Evolutionary conservation across 2,329 filamentous ascomycete species (phyloP), one percentile per base, ranked within the genome.

Genomic region (Fusarium sp.): DNA sequence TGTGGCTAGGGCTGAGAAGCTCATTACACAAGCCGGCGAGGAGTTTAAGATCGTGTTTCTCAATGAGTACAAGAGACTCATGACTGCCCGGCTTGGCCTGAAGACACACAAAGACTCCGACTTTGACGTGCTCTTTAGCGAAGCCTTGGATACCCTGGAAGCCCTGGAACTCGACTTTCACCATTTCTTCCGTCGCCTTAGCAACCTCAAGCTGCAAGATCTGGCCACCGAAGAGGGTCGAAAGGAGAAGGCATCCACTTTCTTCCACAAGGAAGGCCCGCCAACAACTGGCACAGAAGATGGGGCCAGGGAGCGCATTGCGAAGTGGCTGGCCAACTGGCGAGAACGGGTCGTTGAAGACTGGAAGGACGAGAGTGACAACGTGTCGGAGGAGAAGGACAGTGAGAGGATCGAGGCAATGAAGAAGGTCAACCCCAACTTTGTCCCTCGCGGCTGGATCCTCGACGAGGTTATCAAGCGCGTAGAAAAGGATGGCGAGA

Each of bases 341-440:
- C 86, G 87, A 20, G 81, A 81, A 7, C 86, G 94, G 20, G 81
- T 94, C 0, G 77, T 89, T 6, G 90, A 95, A 73, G 93, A 97
- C 74, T 97, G 92, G 93, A 86, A 86, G 3, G 82, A 83, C 6
- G 83, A 83, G 4, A 80, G 80, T 1, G 77, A 76, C 3, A 67
- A 44, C 27, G 73, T 81, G 10, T 77, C 79, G 0, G 76, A 77
- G 2, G 81, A 77, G 2, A 75, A 77, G 14, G 90, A 96, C 50
- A 82, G 80, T 3, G 87, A 90, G 73, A 85, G 95, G 66, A 86
- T 89, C 63, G 79, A 76, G 29, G 87, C 86, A 11, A 98, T 98
- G 96, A 93, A 91, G 81, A 84, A 82, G 25, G 91, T 94, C 20
- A 99, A 99, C 76, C 96, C 96, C 2, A 97, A 92, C 81, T 99